Conservation (phyloP, 805 yeast species). For the Wickerhamomyces bovis region DNA sequence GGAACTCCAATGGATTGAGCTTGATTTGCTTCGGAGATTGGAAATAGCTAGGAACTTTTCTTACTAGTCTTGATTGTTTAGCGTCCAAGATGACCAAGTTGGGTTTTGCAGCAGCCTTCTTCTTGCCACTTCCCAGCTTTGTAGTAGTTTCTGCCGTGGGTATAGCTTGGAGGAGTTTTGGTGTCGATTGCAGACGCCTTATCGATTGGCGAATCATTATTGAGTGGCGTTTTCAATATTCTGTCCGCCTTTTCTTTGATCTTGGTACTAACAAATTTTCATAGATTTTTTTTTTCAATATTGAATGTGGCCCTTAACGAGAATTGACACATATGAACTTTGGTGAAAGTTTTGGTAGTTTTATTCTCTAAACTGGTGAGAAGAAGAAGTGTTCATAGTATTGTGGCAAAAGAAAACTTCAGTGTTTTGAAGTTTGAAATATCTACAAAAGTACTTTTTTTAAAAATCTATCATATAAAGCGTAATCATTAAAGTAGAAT, state of each 20-base stretch:
- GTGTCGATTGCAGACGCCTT: not conserved
- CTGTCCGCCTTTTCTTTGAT: too few species aligned
- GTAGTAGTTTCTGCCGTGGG: not conserved
- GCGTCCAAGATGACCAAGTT: slow-evolving; percentile 19
- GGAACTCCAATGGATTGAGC: slow-evolving; percentile 1
- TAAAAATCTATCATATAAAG: not conserved
- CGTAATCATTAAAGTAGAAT: not conserved
- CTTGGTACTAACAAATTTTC: too few species aligned
- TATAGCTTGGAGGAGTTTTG: not conserved
- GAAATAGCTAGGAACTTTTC: slow-evolving; percentile 6
- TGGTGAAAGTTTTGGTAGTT: too few species aligned
- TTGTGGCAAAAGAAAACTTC: too few species aligned
- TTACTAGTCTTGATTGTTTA: slow-evolving; percentile 13
- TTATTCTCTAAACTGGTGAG: too few species aligned
- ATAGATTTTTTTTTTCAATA: not conserved
- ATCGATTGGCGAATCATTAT: not conserved
- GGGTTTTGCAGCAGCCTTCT: slow-evolving; percentile 20
- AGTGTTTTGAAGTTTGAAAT: too few species aligned
- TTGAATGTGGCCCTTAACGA: not conserved
- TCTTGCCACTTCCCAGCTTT: slow-evolving; percentile 20
- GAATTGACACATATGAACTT: not conserved
- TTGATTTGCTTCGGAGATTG: not conserved
- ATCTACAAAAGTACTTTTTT: too few species aligned
- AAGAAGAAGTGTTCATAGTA: too few species aligned
- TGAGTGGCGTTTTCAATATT: too few species aligned